These are phyloP conservation scores for Cyclocybe aegerita DNA, from an alignment of 768 basidiomycete species.

Conservation along the genomic window DNA sequence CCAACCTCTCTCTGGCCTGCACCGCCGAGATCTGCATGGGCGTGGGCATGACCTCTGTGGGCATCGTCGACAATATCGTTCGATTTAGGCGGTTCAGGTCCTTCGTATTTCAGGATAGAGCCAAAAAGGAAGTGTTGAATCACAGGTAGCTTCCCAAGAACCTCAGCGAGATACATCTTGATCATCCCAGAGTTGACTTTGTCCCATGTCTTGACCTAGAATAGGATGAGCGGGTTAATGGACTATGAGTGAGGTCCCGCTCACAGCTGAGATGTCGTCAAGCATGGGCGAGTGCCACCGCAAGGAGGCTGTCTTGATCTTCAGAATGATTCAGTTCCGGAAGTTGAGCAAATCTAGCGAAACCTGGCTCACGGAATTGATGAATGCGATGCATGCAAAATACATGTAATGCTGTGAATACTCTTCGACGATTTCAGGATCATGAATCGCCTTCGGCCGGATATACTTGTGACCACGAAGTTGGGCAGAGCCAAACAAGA, in stretches of 20 bases:
- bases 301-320: constrained; percentile 95
- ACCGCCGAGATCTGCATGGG: constrained; percentile 36
- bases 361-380: constrained; percentile 72
- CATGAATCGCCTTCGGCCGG: constrained; percentile 89
- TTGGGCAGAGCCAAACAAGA: constrained; percentile 85
- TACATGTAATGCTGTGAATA: constrained; percentile 95
- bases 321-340: not conserved
- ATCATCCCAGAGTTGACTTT: constrained; percentile 96
- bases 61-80: constrained; percentile 31
- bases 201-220: constrained; percentile 85
- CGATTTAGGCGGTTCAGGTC: constrained; percentile 41
- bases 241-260: constrained; percentile 12
- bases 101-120: constrained; percentile 68
- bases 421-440: constrained; percentile 88
- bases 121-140: constrained; percentile 97
- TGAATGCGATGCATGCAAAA: constrained; percentile 92
- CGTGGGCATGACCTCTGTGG: constrained; percentile 52
- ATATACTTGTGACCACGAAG: constrained; percentile 85
- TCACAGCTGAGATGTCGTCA: constrained; percentile 89
- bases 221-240: not conserved
- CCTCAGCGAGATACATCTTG: constrained; percentile 97
- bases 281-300: constrained; percentile 99
- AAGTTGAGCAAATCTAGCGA: not conserved
- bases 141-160: constrained; percentile 92
- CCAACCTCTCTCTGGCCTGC: constrained; percentile 55